Evolutionary conservation across 495 filamentous ascomycete species (phyloP), one percentile per base, ranked within the genome.

Genomic region (Xylaria bambusicola): DNA sequence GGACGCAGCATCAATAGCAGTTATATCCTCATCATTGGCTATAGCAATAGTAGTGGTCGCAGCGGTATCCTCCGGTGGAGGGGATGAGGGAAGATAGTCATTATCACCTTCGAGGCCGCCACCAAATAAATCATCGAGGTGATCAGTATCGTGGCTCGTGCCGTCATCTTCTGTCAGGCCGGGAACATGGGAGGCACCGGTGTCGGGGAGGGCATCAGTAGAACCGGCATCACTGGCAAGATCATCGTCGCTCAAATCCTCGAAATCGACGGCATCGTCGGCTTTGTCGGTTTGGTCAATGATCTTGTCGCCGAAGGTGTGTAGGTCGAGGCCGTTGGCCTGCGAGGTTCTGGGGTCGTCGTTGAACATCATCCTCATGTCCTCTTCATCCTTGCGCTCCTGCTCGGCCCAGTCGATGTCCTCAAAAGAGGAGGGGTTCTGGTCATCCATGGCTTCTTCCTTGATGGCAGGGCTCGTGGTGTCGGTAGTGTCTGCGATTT

Each of bases 181-280:
- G 10, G 76, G 79, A 55, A 72, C 61, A 62, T 83, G 73, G 10
- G 65, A 71, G 29, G 70, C 62, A 46, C 69, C 67, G 0, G 65
- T 58, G 29, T 66, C 71, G 17, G 69, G 71, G 26, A 75, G 78
- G 42, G 74, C 76, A 27, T 73, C 70, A 35, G 24, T 56, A 20
- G 54, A 62, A 15, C 56, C 73, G 33, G 68, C 66, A 42, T 74
- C 73, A 47, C 69, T 77, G 63, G 76, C 77, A 8, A 83, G 68
- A 38, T 87, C 87, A 56, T 81, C 81, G 55, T 88, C 86, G 49
- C 76, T 78, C 70, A 95, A 87, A 71, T 95, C 91, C 69, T 90
- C 93, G 64, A 86, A 99, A 73, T 99, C 94, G 58, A 74, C 63
- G 47, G 76, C 77, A 65, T 80, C 72, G 33, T 72, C 77, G 49